These are phyloP conservation scores for Picea glauca DNA, from an alignment of 75 land plant genomes.

Conservation along the genomic window DNA sequence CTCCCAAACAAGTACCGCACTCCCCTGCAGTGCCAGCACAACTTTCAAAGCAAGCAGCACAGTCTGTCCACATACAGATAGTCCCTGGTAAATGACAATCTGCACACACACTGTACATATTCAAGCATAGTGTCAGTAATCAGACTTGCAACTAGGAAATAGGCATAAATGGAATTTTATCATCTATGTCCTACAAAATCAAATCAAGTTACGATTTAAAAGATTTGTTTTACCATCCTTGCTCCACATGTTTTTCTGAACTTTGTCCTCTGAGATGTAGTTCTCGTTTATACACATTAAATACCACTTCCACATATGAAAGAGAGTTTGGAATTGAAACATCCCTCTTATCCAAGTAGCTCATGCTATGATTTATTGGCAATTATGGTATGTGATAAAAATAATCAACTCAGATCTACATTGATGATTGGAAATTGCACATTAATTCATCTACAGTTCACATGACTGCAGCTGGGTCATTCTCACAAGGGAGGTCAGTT, in stretches of 20 bases:
- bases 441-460: no score
- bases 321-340: background rate
- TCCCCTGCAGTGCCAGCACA: conserved; percentile 87
- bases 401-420: no score
- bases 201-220: background rate
- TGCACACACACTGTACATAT: conserved; percentile 71
- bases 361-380: background rate
- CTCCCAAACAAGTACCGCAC: conserved; percentile 82
- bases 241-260: background rate
- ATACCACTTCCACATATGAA: background rate
- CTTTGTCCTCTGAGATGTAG: background rate
- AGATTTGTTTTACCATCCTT: background rate
- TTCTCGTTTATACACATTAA: background rate
- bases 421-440: no score
- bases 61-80: conserved; percentile 98
- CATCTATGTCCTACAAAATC: background rate
- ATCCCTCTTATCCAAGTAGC: background rate
- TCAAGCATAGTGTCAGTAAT: background rate
- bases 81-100: conserved; percentile 97
- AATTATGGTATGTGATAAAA: no score
- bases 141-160: background rate
- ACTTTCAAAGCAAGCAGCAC: conserved; percentile 88
- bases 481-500: no score
- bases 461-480: no score
- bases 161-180: background rate